Evolutionary conservation across 2,329 filamentous ascomycete genomes (phyloP).

Genomic region (Penicillium sp.): DNA sequence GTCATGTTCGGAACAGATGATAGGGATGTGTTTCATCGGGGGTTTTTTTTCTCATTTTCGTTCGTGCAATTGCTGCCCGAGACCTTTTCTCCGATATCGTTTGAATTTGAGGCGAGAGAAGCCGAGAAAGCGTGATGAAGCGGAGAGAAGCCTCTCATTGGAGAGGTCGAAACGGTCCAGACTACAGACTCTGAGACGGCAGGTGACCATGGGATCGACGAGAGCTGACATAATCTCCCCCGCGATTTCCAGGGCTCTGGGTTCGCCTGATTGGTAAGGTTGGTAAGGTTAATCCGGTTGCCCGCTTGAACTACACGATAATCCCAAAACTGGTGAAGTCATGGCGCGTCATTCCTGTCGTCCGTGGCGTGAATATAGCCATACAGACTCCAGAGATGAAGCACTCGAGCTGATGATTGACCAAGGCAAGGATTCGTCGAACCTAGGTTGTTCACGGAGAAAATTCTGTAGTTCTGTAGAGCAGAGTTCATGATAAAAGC

Average conservation of each 20-base stretch:
- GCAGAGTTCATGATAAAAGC: neutral
- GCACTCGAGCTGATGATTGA: neutral
- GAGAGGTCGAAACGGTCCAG: constrained; percentile 1
- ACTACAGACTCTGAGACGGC: too few relatives aligned
- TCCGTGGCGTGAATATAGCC: constrained; percentile 4
- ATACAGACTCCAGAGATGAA: neutral
- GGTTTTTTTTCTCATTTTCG: neutral
- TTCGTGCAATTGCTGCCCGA: neutral
- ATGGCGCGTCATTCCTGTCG: constrained; percentile 29
- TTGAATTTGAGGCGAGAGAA: constrained; percentile 20
- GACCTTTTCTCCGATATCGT: constrained; percentile 11
- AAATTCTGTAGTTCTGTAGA: neutral
- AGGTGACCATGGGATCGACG: constrained; percentile 3
- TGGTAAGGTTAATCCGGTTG: neutral
- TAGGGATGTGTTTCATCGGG: neutral
- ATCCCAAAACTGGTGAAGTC: constrained; percentile 24
- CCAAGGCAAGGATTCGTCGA: neutral
- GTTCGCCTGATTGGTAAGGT: constrained; percentile 1
- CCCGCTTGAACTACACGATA: neutral
- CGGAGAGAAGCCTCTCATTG: neutral
- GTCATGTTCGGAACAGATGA: constrained; percentile 8
- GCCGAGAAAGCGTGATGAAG: constrained; percentile 13
- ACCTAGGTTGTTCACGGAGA: neutral
- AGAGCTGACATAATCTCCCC: constrained; percentile 7
- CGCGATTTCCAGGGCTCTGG: constrained; percentile 4